Evolutionary conservation across 2,329 filamentous ascomycete species (phyloP), one percentile per base, ranked within the genome.

Genomic region (Chaetomium strumarium): DNA sequence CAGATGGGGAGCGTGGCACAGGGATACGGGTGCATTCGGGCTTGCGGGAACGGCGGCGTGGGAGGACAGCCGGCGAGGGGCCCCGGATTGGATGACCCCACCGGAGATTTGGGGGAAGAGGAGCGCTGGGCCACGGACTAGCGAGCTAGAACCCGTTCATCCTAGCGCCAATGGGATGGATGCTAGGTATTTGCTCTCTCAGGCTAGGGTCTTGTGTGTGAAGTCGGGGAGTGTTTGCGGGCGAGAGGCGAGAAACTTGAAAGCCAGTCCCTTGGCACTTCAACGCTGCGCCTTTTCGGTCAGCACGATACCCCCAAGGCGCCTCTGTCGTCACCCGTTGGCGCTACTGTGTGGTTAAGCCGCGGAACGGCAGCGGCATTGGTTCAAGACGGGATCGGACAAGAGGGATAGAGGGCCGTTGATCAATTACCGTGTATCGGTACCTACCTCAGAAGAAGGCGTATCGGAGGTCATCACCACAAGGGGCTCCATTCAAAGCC

Each of bases 251-350:
- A 4, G 24, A 24, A 24, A 4, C 24, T 24, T 24, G 24, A 24
- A 37, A 31, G 38, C 51, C 51, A 49, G 42, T 46, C 11, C 29
- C 31, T 41, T 36, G 29, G 37, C 46, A n/a, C n/a, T n/a, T n/a
- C n/a, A 31, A 29, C 46, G 48, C 49, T 30, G 34, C 37, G 47
- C 42, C 20, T 49, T n/a, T n/a, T n/a, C n/a, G 44, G 52, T 38
- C 42, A 47, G 29, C 38, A 46, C 49, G 38, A 43, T 20, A 31
- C 16, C 16, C 33, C 16, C 33, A 38, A 11, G 31, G 19, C 57
- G 55, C 57, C 57, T 41, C 52, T 46, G 55, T 51, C 52, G 52
- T 57, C 52, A 55, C 52, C 55, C 33, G 24, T 24, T 24, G 24
- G 7, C 24, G 24, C 24, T 24, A n/a, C n/a, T n/a, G n/a, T n/a